These are phyloP conservation scores for Boletus vermiculosoides DNA, from an alignment of 768 basidiomycete genomes.

Conservation along the genomic window DNA sequence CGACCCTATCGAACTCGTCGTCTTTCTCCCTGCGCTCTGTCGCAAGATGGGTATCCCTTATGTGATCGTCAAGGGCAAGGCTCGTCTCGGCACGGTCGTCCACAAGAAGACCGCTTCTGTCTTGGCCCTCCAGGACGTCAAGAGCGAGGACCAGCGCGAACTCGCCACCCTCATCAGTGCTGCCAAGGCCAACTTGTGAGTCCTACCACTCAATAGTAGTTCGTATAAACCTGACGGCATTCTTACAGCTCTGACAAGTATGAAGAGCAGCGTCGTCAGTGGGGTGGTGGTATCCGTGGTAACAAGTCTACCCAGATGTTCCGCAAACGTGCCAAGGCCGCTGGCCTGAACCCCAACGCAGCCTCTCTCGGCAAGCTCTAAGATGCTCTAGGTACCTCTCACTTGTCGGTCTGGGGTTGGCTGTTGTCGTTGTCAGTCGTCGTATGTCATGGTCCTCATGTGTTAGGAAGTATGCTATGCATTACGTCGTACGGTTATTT, in stretches of 20 bases:
- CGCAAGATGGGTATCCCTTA: conserved; percentile 99
- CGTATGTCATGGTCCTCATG: conserved; percentile 17
- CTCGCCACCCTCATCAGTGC: conserved; percentile 90
- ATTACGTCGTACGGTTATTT: conserved; percentile 3
- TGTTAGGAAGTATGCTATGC: conserved; percentile 22
- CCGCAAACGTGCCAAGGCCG: conserved; percentile 89
- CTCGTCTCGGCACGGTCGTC: conserved; percentile 95
- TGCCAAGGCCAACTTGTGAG: conserved; percentile 96
- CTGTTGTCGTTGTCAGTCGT: conserved; percentile 4
- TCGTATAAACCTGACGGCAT: conserved; percentile 3
- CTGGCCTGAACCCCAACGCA: conserved; percentile 63
- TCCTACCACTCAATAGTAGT: conserved; percentile 13
- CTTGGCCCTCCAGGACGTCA: conserved; percentile 89
- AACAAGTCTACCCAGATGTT: conserved; percentile 94
- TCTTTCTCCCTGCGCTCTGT: conserved; percentile 97
- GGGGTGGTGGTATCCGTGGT: conserved; percentile 96
- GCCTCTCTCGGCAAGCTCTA: conserved; percentile 65
- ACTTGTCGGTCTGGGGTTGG: neutral
- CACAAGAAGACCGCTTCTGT: conserved; percentile 99
- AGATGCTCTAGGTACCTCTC: conserved; percentile 10
- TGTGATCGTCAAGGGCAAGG: conserved; percentile 98
- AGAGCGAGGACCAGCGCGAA: conserved; percentile 90
- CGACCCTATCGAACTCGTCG: conserved; percentile 98
- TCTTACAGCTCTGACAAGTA: conserved; percentile 77
- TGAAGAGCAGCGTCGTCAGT: conserved; percentile 86